phyloP scores from a whole-genome alignment of 2,329 filamentous ascomycete species.

The Fonsecaea nubica region DNA sequence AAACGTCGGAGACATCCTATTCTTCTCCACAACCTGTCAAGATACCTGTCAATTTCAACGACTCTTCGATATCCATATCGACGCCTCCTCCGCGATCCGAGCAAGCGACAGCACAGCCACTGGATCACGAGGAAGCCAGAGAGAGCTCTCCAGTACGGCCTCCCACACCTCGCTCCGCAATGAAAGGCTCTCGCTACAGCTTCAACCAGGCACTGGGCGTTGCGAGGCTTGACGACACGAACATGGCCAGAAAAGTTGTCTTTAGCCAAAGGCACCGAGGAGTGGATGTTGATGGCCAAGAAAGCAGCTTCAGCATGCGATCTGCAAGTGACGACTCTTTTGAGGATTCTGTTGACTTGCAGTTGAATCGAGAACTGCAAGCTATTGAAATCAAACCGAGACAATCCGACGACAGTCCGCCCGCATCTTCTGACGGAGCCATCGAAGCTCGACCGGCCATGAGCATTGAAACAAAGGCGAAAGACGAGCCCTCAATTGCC shows the following conservation, averaged over 20 bases:
- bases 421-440: neutral
- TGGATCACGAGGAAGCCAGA: neutral
- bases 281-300: slow-evolving; percentile 37
- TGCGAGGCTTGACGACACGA: slow-evolving; percentile 21
- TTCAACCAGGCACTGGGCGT: slow-evolving; percentile 16
- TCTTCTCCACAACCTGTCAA: slow-evolving; percentile 24
- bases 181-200: slow-evolving; percentile 37
- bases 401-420: neutral
- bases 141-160: slow-evolving; percentile 29
- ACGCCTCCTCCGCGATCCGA: slow-evolving; percentile 17
- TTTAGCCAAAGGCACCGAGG: slow-evolving; percentile 37
- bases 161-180: slow-evolving; percentile 38
- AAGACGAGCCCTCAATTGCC: slow-evolving; percentile 4
- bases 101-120: slow-evolving; percentile 1
- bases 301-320: slow-evolving; percentile 39
- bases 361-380: slow-evolving; percentile 27
- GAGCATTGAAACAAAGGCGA: neutral
- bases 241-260: slow-evolving; percentile 31
- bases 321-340: slow-evolving; percentile 28
- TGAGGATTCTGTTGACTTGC: slow-evolving; percentile 20
- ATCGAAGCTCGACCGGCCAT: neutral
- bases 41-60: slow-evolving; percentile 35
- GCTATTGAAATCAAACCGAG: neutral
- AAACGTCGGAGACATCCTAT: slow-evolving; percentile 2
- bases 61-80: slow-evolving; percentile 25